A percentile compares a stretch with the other conserved stretches of the same genome.
Conservation (phyloP, 2,329 filamentous ascomycete genomes). For the Taxawa tesnikishii region DNA sequence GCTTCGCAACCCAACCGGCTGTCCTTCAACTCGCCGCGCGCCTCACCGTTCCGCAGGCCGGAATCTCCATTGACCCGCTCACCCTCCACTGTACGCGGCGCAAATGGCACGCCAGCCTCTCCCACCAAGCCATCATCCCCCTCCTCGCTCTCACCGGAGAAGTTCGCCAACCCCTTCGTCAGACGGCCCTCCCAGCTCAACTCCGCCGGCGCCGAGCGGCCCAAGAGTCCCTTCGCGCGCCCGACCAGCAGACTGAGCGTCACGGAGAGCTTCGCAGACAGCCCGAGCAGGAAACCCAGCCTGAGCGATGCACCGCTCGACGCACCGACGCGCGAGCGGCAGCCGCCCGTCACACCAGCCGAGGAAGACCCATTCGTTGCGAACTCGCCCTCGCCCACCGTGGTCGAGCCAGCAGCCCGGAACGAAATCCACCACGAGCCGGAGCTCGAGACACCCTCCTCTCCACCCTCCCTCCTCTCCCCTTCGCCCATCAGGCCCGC, state of each 20-base stretch:
- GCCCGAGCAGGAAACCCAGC: too few relatives aligned
- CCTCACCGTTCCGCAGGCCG: conserved; percentile 31
- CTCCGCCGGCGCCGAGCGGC: conserved; percentile 13
- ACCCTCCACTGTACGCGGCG: conserved; percentile 22
- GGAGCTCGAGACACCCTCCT: conserved; percentile 10
- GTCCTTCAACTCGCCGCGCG: conserved; percentile 30
- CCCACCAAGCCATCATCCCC: conserved; percentile 10
- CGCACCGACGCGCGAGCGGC: too few relatives aligned
- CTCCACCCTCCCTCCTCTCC: conserved; percentile 15
- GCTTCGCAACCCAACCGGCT: conserved; percentile 11
- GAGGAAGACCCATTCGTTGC: conserved; percentile 7
- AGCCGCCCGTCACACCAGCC: conserved; percentile 2
- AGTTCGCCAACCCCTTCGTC: conserved; percentile 21
- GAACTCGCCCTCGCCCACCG: conserved; percentile 7
- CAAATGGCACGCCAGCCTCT: conserved; percentile 9
- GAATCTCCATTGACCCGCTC: conserved; percentile 26
- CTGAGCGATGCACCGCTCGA: too few relatives aligned
- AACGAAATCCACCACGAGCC: conserved; percentile 4
- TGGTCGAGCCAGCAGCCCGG: conserved; percentile 2
- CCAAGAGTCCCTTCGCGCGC: conserved; percentile 21
- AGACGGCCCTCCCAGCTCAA: conserved; percentile 21
- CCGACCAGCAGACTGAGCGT: conserved; percentile 17
- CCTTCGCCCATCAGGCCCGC: conserved; percentile 13
- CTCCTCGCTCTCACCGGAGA: conserved; percentile 9
- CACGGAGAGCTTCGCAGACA: conserved; percentile 10